Evolutionary conservation across 2,329 filamentous ascomycete species (phyloP).

Genomic region (Cladophialophora bantiana): DNA sequence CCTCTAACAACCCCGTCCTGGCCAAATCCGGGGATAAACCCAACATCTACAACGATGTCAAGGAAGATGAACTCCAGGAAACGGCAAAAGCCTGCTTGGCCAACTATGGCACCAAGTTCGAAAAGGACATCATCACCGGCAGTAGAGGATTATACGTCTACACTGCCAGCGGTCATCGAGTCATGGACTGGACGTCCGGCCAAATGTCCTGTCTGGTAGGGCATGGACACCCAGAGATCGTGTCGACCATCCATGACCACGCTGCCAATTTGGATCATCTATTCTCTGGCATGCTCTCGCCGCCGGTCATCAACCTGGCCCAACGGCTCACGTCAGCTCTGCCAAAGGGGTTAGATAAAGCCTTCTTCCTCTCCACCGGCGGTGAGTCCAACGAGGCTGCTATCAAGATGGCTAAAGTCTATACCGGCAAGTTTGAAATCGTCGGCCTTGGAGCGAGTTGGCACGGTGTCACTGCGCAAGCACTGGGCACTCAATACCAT

Average conservation of each 20-base stretch:
- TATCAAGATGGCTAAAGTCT: slow-evolving; percentile 69
- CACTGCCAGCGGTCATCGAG: slow-evolving; percentile 51
- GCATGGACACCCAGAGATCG: slow-evolving; percentile 65
- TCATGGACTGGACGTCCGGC: slow-evolving; percentile 67
- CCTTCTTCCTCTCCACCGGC: slow-evolving; percentile 66
- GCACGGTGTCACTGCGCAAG: slow-evolving; percentile 66
- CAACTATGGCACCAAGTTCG: slow-evolving; percentile 41
- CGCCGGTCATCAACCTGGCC: slow-evolving; percentile 63
- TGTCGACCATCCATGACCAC: slow-evolving; percentile 59
- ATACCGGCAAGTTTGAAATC: slow-evolving; percentile 70
- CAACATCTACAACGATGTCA: slow-evolving; percentile 49
- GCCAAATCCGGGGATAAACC: slow-evolving; percentile 45
- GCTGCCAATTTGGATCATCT: slow-evolving; percentile 64
- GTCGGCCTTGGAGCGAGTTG: slow-evolving; percentile 66
- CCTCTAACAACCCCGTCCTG: slow-evolving; percentile 47
- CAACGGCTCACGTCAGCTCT: slow-evolving; percentile 59
- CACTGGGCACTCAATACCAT: slow-evolving; percentile 62
- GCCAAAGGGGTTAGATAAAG: slow-evolving; percentile 59
- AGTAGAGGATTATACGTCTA: slow-evolving; percentile 58
- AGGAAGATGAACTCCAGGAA: slow-evolving; percentile 31
- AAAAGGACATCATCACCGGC: slow-evolving; percentile 53
- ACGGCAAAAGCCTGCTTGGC: slow-evolving; percentile 46
- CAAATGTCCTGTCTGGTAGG: slow-evolving; percentile 68
- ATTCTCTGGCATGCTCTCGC: slow-evolving; percentile 65
- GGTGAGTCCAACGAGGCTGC: slow-evolving; percentile 67